Base-by-base conservation (phyloP, 768 basidiomycete genomes). In the Favolaschia claudopus region DNA sequence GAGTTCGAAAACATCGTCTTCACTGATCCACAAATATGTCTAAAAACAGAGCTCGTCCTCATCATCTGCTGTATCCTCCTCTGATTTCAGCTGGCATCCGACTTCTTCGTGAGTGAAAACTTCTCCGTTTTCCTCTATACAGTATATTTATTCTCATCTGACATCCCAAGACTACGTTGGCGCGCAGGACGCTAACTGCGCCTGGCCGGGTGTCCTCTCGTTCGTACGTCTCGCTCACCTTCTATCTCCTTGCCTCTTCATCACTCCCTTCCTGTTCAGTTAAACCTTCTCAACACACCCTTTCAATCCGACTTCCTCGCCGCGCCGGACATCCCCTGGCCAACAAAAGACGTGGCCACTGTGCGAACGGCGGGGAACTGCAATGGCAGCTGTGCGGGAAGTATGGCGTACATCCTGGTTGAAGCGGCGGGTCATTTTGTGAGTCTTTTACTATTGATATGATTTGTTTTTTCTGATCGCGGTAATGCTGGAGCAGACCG, bases 341-440 rank as follows among this genome's bases (percentile, higher is more conserved):
- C 61, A 8, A 43, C 45, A 25, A 28, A 39, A 29, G 63, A 64
- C 32, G 60, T 56, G 24, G 68, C 65, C 9, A 68, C 68, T 27
- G 66, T 73, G 5, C 71, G 70, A 12, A 57, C 58, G 5, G 62
- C 70, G 7, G 71, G n/a, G n/a, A n/a, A n/a, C n/a, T n/a, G n/a
- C n/a, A n/a, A n/a, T n/a, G n/a, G 66, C 6, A 57, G 61, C 12
- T 72, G 73, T 20, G 72, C 74, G 14, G 74, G 73, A 0, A 67
- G 70, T 28, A 61, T 74, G 58, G 70, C 75, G 15, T 70, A 63
- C 53, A 53, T 73, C 15, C 66, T 73, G 17, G 27, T 73, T 36
- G 60, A 55, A 19, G 68, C 69, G 17, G 72, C 73, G 19, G 74
- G 74, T 0, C 75, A 75, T 65, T 67, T 73, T 32, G 74, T 74